phyloP scores from a whole-genome alignment of 2,329 filamentous ascomycete genomes.

The Xylaria sp. region DNA sequence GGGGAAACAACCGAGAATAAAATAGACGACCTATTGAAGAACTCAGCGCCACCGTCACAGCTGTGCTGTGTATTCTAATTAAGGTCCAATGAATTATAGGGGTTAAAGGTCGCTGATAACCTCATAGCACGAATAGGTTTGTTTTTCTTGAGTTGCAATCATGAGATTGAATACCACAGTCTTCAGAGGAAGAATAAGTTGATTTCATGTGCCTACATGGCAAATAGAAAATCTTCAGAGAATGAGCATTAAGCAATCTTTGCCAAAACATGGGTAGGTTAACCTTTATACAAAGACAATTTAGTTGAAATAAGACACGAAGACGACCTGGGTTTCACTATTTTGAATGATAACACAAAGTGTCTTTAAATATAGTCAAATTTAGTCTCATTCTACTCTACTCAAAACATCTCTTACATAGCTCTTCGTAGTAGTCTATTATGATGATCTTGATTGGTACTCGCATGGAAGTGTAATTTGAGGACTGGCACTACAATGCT shows the following conservation, averaged over 20 bases:
- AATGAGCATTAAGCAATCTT: not conserved
- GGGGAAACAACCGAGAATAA: too few species aligned
- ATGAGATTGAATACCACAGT: not conserved
- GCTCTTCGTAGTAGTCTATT: conserved; percentile 4
- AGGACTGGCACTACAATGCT: not conserved
- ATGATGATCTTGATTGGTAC: not conserved
- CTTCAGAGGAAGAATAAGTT: not conserved
- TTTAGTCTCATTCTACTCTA: not conserved
- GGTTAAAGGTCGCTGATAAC: too few species aligned
- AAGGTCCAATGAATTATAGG: too few species aligned
- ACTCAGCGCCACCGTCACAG: too few species aligned
- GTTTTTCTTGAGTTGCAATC: too few species aligned
- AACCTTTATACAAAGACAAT: not conserved
- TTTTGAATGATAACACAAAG: conserved; percentile 6
- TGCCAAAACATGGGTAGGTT: not conserved
- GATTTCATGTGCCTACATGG: not conserved
- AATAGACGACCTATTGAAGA: too few species aligned
- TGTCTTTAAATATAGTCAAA: conserved; percentile 1
- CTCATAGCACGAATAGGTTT: too few species aligned
- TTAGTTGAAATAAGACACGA: conserved; percentile 1
- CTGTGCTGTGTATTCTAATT: too few species aligned
- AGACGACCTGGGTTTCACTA: conserved; percentile 13
- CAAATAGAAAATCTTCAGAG: not conserved
- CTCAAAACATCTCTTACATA: conserved; percentile 9
- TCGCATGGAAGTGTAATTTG: not conserved